Percentiles rank a stretch among this genome's conserved stretches.
Conservation (phyloP, 495 filamentous ascomycete species). For the Tuber indicum region DNA sequence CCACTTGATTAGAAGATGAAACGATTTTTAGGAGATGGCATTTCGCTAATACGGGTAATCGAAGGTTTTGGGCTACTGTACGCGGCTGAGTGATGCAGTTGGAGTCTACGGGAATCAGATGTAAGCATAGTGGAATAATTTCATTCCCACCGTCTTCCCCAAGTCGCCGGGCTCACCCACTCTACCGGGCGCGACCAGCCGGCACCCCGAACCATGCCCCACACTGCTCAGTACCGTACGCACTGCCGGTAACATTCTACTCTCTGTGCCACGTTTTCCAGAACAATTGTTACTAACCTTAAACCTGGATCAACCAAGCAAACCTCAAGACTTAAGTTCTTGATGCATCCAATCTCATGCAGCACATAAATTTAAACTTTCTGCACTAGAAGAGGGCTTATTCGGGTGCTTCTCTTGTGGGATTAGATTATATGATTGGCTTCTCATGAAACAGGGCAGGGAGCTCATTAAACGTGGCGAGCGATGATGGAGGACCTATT, state of each 20-base stretch:
- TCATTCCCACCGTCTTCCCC: neutral
- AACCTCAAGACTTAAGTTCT: neutral
- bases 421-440: neutral
- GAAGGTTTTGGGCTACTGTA: neutral
- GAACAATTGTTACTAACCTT: neutral
- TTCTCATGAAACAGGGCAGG: neutral
- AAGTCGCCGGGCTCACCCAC: neutral
- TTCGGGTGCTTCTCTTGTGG: neutral
- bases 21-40: neutral
- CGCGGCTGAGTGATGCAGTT: neutral
- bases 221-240: neutral
- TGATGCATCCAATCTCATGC: neutral
- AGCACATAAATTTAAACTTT: neutral
- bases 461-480: neutral
- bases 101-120: neutral
- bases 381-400: neutral
- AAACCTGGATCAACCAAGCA: neutral
- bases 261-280: neutral
- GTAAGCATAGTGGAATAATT: neutral
- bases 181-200: neutral
- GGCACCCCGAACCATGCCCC: neutral
- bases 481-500: neutral
- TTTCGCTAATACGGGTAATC: neutral
- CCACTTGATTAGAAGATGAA: neutral
- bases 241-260: neutral